A percentile compares a stretch with the other conserved stretches of the same genome.
These are phyloP conservation scores for Bimuria novae-zelandiae DNA, from an alignment of 2,329 filamentous ascomycete genomes.

Conservation along the genomic window DNA sequence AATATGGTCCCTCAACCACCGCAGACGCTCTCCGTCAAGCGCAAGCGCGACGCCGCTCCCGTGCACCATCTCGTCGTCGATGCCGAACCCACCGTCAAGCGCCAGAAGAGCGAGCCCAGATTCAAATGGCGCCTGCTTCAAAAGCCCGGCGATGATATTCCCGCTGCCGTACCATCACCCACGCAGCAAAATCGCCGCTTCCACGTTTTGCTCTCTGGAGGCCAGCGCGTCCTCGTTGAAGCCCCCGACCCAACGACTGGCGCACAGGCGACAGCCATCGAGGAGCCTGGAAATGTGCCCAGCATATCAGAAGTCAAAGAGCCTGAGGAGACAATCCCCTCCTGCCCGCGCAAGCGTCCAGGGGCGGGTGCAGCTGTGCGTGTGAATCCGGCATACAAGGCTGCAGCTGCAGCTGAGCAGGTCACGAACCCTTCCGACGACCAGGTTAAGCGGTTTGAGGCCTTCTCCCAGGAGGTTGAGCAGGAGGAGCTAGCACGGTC, in stretches of 20 bases:
- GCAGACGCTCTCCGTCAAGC: slow-evolving; percentile 52
- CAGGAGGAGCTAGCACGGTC: slow-evolving; percentile 22
- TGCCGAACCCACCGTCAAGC: slow-evolving; percentile 22
- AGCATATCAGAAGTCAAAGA: slow-evolving; percentile 5
- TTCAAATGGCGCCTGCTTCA: slow-evolving; percentile 29
- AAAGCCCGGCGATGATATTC: slow-evolving; percentile 24
- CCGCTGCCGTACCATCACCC: slow-evolving; percentile 1
- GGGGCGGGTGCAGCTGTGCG: slow-evolving; percentile 29
- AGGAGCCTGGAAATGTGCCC: not conserved
- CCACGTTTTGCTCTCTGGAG: slow-evolving; percentile 4
- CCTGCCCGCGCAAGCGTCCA: slow-evolving; percentile 33
- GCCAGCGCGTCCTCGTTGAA: slow-evolving; percentile 13
- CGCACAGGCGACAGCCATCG: not conserved
- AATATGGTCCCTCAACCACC: slow-evolving; percentile 30
- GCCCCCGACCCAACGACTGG: not conserved
- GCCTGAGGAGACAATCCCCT: slow-evolving; percentile 13
- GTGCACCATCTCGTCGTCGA: slow-evolving; percentile 55
- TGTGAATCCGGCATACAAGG: slow-evolving; percentile 7
- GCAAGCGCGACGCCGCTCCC: slow-evolving; percentile 60
- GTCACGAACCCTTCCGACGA: slow-evolving; percentile 28
- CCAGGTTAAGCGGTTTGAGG: slow-evolving; percentile 38
- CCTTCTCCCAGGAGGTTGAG: slow-evolving; percentile 40
- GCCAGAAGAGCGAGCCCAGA: slow-evolving; percentile 23
- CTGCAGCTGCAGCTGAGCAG: slow-evolving; percentile 13
- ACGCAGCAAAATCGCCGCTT: slow-evolving; percentile 6